phyloP scores from a whole-genome alignment of 371 early-diverging fungal species.

The Mortierella sp. region DNA sequence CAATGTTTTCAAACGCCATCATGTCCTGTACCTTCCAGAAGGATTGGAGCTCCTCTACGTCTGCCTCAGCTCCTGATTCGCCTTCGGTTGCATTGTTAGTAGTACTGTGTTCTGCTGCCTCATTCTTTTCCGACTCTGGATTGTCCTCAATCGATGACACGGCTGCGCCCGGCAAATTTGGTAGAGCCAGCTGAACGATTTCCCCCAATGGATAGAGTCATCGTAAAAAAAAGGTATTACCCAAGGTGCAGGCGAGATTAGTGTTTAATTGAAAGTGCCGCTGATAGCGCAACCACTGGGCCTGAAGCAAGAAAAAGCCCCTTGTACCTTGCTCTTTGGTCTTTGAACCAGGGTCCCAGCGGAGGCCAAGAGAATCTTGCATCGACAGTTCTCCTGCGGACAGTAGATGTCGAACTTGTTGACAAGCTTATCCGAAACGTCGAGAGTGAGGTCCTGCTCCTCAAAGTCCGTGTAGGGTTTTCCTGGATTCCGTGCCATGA shows the following conservation, averaged over 20 bases:
- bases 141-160: constrained; percentile 26
- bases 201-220: background rate
- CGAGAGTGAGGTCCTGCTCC: constrained; percentile 34
- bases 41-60: constrained; percentile 27
- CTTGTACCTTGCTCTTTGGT: constrained; percentile 43
- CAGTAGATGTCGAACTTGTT: constrained; percentile 50
- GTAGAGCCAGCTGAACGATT: constrained; percentile 40
- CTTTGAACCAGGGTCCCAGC: constrained; percentile 38
- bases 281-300: no score
- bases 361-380: constrained; percentile 28
- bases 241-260: background rate
- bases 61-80: background rate
- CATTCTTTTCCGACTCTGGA: constrained; percentile 10
- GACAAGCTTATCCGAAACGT: constrained; percentile 8
- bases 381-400: constrained; percentile 44
- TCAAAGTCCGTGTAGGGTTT: constrained; percentile 21
- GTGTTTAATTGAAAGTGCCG: background rate
- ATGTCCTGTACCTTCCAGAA: constrained; percentile 72
- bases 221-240: background rate
- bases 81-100: background rate
- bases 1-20: constrained; percentile 83
- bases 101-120: background rate
- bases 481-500: constrained; percentile 40
- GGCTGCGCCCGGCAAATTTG: constrained; percentile 48
- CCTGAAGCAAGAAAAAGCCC: no score